Evolutionary conservation across 192 early-diverging fungal genomes (phyloP), one percentile per base, ranked within the genome.

Genomic region (Linnemannia hyalina): DNA sequence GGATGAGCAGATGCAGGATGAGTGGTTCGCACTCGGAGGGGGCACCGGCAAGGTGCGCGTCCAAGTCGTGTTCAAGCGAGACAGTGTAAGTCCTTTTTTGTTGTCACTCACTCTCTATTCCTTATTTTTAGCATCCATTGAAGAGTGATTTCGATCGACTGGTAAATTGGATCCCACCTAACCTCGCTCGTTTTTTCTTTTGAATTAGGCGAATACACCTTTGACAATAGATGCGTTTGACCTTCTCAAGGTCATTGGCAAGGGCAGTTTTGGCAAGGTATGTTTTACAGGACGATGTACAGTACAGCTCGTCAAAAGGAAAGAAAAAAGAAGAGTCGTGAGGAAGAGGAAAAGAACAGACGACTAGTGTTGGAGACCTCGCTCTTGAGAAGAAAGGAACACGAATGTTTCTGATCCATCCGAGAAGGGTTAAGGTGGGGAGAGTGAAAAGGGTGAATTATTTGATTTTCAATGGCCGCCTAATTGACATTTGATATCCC

Each of bases 211-310:
- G 88, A 91, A 89, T 42, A 94, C 92, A 41, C 95, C 96, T 44
- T 88, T 98, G 82, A 92, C 94, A 70, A 94, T 98, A 75, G 97
- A 99, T 69, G 96, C 97, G 76, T 99, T 99, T 89, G 97, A 97
- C 80, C 88, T 98, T 76, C 92, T 99, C 72, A 97, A 97, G 83
- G 96, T 98, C 69, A 96, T 99, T 89, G 98, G 98, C 80, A 97
- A 98, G 82, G 98, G 98, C 54, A 96, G 94, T 84, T 99, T 98
- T 91, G 97, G 97, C 74, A 99, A 98, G 91, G 98, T 99, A 88
- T 44, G 70, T 29, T 18, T 36, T 35, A 47, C 26, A 68, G 32
- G 57, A 26, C 29, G 32, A 65, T 29, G 13, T 10, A 26, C 60
- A 32, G 26, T 29, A 16, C 26, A 32, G 26, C 60, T 65, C 35